Conservation (phyloP, 2,329 filamentous ascomycete species). For the Fusarium protoensiforme region DNA sequence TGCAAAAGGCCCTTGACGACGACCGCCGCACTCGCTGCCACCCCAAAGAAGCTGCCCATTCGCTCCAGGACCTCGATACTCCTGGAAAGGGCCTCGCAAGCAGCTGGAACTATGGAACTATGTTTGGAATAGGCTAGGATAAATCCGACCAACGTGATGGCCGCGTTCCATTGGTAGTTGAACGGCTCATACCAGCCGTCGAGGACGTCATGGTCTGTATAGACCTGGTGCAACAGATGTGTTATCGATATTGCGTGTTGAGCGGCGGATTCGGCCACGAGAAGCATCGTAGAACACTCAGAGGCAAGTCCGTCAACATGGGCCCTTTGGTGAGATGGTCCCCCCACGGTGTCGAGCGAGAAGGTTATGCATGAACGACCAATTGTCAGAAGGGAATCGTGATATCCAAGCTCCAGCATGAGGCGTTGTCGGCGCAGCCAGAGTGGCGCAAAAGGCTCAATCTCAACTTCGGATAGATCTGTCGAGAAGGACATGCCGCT, state of each 20-base stretch:
- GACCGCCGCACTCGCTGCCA: background rate
- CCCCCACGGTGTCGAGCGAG: background rate
- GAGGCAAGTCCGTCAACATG: no score
- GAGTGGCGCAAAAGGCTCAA: constrained; percentile 1
- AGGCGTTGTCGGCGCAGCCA: constrained; percentile 23
- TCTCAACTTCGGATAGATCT: background rate
- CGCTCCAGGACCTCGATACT: background rate
- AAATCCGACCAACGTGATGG: constrained; percentile 44
- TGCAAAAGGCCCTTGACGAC: background rate
- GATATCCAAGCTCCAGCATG: constrained; percentile 43
- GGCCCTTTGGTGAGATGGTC: background rate
- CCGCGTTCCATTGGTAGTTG: constrained; percentile 28
- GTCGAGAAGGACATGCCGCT: background rate
- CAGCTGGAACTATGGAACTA: background rate
- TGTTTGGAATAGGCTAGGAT: constrained; percentile 34
- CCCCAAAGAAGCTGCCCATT: constrained; percentile 6
- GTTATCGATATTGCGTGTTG: background rate
- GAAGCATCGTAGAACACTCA: background rate
- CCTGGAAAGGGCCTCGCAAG: background rate
- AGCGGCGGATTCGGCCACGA: background rate
- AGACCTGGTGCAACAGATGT: background rate
- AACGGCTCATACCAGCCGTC: constrained; percentile 40
- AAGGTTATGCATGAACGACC: background rate
- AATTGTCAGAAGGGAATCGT: background rate
- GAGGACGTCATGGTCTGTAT: constrained; percentile 33